Evolutionary conservation across 1,284 basidiomycete genomes (phyloP).

Genomic region (Malassezia pachydermatis): DNA sequence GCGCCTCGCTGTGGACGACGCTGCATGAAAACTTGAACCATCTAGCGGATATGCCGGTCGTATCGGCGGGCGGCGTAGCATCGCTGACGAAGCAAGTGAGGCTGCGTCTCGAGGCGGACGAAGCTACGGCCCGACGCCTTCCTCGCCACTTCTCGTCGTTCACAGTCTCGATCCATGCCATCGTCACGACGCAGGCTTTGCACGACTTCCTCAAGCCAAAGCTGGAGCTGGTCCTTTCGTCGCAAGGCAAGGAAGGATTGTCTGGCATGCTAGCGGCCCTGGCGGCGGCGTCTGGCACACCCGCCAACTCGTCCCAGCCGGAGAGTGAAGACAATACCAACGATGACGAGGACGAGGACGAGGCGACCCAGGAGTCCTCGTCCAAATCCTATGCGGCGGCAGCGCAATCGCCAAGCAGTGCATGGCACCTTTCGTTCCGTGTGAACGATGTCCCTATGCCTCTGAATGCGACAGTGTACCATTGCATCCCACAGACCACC

Average conservation of each 20-base stretch:
- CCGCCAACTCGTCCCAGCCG: conserved; percentile 18
- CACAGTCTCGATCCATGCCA: conserved; percentile 42
- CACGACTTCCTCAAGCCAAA: conserved; percentile 45
- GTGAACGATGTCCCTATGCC: conserved; percentile 75
- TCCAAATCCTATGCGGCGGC: conserved; percentile 92
- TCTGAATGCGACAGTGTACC: conserved; percentile 84
- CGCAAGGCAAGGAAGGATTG: conserved; percentile 56
- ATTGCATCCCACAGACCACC: conserved; percentile 81
- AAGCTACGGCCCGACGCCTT: conserved; percentile 22
- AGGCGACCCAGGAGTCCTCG: too few relatives aligned
- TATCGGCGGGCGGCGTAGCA: conserved; percentile 22
- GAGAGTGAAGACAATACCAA: conserved; percentile 6
- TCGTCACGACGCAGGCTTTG: conserved; percentile 40
- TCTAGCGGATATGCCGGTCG: conserved; percentile 37
- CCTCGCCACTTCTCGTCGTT: conserved; percentile 38
- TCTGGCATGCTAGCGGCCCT: conserved; percentile 84
- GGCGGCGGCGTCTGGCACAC: conserved; percentile 55
- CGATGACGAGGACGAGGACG: conserved; percentile 18
- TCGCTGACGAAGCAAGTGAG: conserved; percentile 37
- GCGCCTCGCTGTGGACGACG: conserved; percentile 25
- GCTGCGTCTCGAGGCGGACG: conserved; percentile 39
- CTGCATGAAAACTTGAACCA: conserved; percentile 43
- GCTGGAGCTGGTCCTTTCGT: conserved; percentile 19
- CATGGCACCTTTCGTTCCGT: conserved; percentile 93
- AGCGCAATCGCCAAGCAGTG: conserved; percentile 75